Evolutionary conservation across 2,329 filamentous ascomycete genomes (phyloP).

Genomic region (Camptophora hylomeconis): DNA sequence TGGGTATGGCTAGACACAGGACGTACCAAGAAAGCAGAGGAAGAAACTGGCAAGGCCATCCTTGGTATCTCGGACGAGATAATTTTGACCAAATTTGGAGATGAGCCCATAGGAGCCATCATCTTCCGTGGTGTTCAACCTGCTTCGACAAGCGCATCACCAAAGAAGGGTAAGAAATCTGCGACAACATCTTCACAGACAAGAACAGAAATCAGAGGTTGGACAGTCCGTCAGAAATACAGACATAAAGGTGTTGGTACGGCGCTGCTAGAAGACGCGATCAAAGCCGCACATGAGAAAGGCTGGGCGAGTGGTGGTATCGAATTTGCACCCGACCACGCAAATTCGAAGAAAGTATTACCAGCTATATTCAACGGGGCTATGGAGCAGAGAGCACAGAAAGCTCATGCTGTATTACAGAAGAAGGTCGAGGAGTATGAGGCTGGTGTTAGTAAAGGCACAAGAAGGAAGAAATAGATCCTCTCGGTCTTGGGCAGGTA

Average conservation of each 20-base stretch:
- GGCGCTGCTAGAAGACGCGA: conserved; percentile 60
- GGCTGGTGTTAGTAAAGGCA: conserved; percentile 1
- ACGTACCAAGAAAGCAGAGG: conserved; percentile 20
- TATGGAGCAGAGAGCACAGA: conserved; percentile 47
- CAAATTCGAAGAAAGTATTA: conserved; percentile 54
- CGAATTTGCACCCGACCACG: conserved; percentile 65
- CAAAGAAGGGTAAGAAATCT: conserved; percentile 8
- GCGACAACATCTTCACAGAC: conserved; percentile 7
- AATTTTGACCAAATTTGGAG: conserved; percentile 54
- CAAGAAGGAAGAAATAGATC: conserved; percentile 2
- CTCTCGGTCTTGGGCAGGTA: no score
- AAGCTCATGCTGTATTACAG: conserved; percentile 33
- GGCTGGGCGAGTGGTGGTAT: conserved; percentile 56
- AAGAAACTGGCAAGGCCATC: conserved; percentile 14
- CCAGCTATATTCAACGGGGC: conserved; percentile 47
- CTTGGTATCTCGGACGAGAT: conserved; percentile 41
- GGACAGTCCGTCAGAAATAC: conserved; percentile 62
- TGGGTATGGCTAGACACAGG: conserved; percentile 48
- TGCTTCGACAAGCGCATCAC: not conserved
- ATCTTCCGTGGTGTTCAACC: conserved; percentile 36
- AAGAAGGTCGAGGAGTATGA: conserved; percentile 12
- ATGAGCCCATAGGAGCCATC: conserved; percentile 56
- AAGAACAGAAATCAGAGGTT: conserved; percentile 53
- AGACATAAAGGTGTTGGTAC: conserved; percentile 59
- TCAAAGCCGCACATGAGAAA: conserved; percentile 52